Evolutionary conservation across 2,329 filamentous ascomycete species (phyloP).

Genomic region (Penicillium sclerotigenum): DNA sequence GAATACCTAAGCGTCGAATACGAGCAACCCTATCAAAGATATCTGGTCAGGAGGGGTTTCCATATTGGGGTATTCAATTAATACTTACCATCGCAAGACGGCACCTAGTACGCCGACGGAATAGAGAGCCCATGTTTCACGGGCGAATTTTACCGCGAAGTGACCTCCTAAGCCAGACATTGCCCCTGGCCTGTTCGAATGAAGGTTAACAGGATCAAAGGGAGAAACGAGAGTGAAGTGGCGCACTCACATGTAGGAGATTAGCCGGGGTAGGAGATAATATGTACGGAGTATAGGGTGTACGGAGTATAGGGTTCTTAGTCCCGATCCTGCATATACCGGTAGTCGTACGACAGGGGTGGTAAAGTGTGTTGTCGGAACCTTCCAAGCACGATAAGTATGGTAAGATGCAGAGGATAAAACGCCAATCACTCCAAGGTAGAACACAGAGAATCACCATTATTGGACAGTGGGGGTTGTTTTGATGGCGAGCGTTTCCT

Average conservation of each 20-base stretch:
- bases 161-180: slow-evolving; percentile 31
- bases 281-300: too few species aligned
- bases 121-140: slow-evolving; percentile 44
- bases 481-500: slow-evolving; percentile 5
- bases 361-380: neutral
- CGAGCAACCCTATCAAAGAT: slow-evolving; percentile 33
- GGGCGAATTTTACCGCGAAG: slow-evolving; percentile 30
- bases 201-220: slow-evolving; percentile 4
- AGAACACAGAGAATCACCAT: neutral
- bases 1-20: slow-evolving; percentile 45
- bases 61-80: slow-evolving; percentile 5
- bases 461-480: neutral
- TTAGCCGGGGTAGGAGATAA: neutral
- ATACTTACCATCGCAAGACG: slow-evolving; percentile 41
- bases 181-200: slow-evolving; percentile 17
- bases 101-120: slow-evolving; percentile 38
- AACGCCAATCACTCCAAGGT: slow-evolving; percentile 14
- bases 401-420: slow-evolving; percentile 3
- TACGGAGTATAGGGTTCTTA: slow-evolving; percentile 13
- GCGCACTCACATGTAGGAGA: slow-evolving; percentile 19
- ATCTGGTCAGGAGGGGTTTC: neutral
- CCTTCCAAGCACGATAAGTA: slow-evolving; percentile 10
- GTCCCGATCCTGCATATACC: slow-evolving; percentile 13
- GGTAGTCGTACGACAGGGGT: slow-evolving; percentile 7
- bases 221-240: slow-evolving; percentile 1